Evolutionary conservation across 2,329 filamentous ascomycete species (phyloP), one percentile per base, ranked within the genome.

Genomic region (Botrytis squamosa): DNA sequence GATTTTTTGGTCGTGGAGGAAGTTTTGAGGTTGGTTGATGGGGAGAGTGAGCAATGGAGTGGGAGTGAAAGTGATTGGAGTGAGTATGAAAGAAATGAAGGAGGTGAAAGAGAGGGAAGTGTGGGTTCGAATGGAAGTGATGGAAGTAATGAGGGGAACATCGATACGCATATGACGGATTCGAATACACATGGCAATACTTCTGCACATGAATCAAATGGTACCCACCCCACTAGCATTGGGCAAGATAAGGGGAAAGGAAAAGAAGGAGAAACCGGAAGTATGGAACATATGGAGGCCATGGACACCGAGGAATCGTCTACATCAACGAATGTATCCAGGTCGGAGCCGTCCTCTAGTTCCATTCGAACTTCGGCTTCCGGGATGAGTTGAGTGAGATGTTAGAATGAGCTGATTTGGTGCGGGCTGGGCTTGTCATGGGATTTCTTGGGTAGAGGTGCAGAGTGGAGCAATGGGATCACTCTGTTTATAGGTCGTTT

Each of bases 1-100:
- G 88, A 91, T 77, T 90, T 92, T 76, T 76, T 91, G 72, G 86
- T 90, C 63, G 80, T 92, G 10, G 88, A 90, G 81, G 89, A 92
- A 85, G 91, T 89, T 60, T 80, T 92, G 78, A 83, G 89, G 77
- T 80, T 91, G 73, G 89, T 87, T 3, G 78, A 79, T 62, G 77
- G 78, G 64, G 84, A 84, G 83, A 73, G 81, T 65, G 18, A 33
- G 76, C 74, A 66, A 76, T 75, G 59, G 77, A 74, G 72, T 42
- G 72, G 70, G 60, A 59, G 73, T 66, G 62, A 67, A 57, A 42
- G 55, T 59, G 72, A 70, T 29, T 70, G 40, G 75, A 72, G 46
- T 46, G 70, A 42, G 49, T 64, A 70, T 55, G 74, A 67, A 18
- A 33, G 57, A 44, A 36, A 18, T 22, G 42, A 40, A 9, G n/a